Base-by-base conservation (phyloP, 23 red algal genomes). In the Cyanidium caldarium region DNA sequence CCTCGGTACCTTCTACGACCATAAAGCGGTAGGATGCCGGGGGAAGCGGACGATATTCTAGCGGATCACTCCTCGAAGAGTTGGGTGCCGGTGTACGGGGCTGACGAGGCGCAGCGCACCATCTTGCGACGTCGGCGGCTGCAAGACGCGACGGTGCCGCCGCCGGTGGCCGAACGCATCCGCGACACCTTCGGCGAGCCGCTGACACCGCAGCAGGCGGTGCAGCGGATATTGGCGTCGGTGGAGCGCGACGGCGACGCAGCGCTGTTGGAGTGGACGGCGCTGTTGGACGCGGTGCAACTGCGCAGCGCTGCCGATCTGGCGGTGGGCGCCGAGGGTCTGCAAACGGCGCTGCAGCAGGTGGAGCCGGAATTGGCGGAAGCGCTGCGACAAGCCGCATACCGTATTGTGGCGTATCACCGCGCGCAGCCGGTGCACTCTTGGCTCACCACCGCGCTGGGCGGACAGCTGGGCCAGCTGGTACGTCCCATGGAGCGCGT, bases 401-500 rank as follows among this genome's bases (percentile, higher is more conserved):
- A 86, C 67, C 80, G 88, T 17, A 68, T 94, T 17, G 67, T 81
- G 0, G 45, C 51, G n/a, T 94, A 67, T 57, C 88, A 94, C 33
- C 41, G 69, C 3, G 45, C 40, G 68, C 88, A 94, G 56, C 88
- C 88, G 30, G 76, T 81, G 29, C 67, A 46, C 39, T 82, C 69
- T 20, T 94, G 88, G 88, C 75, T 94, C 42, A 94, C 88, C 0
- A 86, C 72, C 28, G 71, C 85, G 1, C 57, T 86, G 7, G 88
- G 88, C 13, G 88, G 88, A 12, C 72, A 67, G 36, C 40, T 86
- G 12, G 88, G 88, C 20, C 88, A 94, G 72, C 40, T 79, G 38
- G 67, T 94, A 36, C 73, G 83, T 28, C 84, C 92, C 1, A 80
- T 98, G 34, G 79, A 98, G 41, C 37, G 70, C 15, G 92, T 98